Evolutionary conservation across 1,284 basidiomycete genomes (phyloP), one percentile per base, ranked within the genome.

Genomic region (Boletus hoseneyae): DNA sequence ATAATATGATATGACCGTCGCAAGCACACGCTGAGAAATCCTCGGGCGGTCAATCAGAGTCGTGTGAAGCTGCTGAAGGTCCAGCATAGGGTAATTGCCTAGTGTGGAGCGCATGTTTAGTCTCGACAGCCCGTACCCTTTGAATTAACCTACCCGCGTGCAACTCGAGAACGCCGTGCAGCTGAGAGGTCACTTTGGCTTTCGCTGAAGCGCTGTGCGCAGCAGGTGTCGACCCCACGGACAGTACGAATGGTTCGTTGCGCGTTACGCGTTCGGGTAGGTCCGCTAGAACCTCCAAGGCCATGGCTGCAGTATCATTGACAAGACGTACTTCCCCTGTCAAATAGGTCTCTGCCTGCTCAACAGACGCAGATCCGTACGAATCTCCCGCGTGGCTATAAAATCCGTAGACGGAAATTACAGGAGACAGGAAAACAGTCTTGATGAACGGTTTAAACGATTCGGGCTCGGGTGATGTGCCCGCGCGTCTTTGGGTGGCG

Each of bases 221-320:
- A 2, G 91, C 87, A 2, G 91, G 91, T 3, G 91, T 93, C n/a
- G 90, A 86, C 12, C 91, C 91, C 1, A 93, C 85, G 2, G 87
- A 87, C 19, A 93, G 70, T 1, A 89, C 76, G 58, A 89, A 90
- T 1, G 77, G 76, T 35, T 73, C 63, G 8, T 69, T 65, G 43
- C 73, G 65, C 15, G 62, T 54, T 4, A 56, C 45, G n/a, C 56
- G 57, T 30, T 63, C 65, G 11, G 67, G 62, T 10, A 68, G 67
- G 36, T 62, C 60, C 4, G 69, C 60, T 12, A 85, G 65, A 49
- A 80, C 63, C 21, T 71, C 70, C 18, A 82, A 61, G 1, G 87
- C 87, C 34, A 81, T 67, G 25, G 68, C 69, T 1, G 88, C 87
- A 2, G 87, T 85, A 10, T 68, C 68, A 58, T 89, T 85, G 33